Base-by-base conservation (phyloP, 2,329 filamentous ascomycete species). In the Diaporthe australafricana region DNA sequence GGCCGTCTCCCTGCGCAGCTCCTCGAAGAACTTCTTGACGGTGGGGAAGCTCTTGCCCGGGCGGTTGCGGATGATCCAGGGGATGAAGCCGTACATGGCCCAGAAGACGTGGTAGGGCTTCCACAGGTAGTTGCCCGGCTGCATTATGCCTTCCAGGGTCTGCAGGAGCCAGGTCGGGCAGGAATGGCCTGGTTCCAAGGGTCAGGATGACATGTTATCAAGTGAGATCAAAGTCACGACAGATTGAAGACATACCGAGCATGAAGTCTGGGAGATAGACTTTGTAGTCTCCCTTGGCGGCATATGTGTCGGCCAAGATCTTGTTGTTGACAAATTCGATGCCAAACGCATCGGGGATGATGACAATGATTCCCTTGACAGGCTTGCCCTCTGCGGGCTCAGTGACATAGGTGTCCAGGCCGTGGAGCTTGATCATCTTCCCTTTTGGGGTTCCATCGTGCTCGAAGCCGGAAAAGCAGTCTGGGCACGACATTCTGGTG, bases 201-300 rank as follows among this genome's bases (percentile, higher is more conserved):
- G 35, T 20, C 25, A 9, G 6, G n/a, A n/a, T 45, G 11, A n/a
- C 17, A 53, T 4, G 47, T 27, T n/a, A n/a, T n/a, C n/a, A n/a
- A n/a, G n/a, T n/a, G n/a, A n/a, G n/a, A n/a, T n/a, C n/a, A n/a
- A n/a, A n/a, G n/a, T 30, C 3, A 2, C 14, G 35, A 38, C 12
- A 4, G 9, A 3, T 53, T 8, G 8, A 5, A 53, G 17, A 53
- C 74, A 30, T 63, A 82, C 82, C 82, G 1, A 78, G 73, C 81
- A 90, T 89, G 68, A 90, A 88, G 70, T 90, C 88, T 0, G 88
- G 88, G n/a, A 87, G 74, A 72, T 87, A 87, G 45, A 90, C 87
- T 11, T 79, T 80, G 75, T 84, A 89, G 17, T 80, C 80, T 5
- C 84, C 84, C 75, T 85, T 85, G 71, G 82, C 81, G n/a, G 87